phyloP scores from a whole-genome alignment of 441 rosid species.

The Pelargonium australe region DNA sequence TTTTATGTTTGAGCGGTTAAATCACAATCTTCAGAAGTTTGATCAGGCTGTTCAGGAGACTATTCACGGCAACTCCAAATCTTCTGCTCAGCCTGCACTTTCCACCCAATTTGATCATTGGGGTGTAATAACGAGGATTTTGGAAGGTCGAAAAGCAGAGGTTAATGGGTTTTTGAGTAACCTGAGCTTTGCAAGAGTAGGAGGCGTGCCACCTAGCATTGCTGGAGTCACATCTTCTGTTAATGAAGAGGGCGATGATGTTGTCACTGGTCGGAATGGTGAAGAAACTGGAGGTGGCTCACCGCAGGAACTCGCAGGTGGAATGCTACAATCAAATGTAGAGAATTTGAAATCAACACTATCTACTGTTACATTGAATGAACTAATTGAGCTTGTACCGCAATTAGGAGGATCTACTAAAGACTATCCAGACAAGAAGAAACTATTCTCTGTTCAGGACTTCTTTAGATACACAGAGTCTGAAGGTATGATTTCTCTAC shows the following conservation, averaged over 20 bases:
- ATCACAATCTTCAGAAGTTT: slow-evolving; percentile 61
- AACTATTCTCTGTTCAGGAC: slow-evolving; percentile 86
- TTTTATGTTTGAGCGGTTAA: slow-evolving; percentile 51
- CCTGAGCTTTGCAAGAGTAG: slow-evolving; percentile 80
- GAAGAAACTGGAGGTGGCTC: slow-evolving; percentile 54
- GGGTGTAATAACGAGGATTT: slow-evolving; percentile 43
- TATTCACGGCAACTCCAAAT: slow-evolving; percentile 25
- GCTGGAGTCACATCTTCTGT: slow-evolving; percentile 61
- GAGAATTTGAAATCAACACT: slow-evolving; percentile 82
- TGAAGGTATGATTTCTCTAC: slow-evolving; percentile 59
- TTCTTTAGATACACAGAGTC: slow-evolving; percentile 95
- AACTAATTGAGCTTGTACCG: slow-evolving; percentile 80
- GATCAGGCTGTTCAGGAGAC: slow-evolving; percentile 44
- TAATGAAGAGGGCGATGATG: slow-evolving; percentile 52
- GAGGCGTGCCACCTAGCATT: slow-evolving; percentile 68
- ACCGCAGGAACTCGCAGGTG: slow-evolving; percentile 66
- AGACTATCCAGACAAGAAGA: slow-evolving; percentile 94
- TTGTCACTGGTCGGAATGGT: slow-evolving; percentile 31
- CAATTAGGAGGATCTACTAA: slow-evolving; percentile 65
- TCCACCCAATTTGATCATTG: slow-evolving; percentile 38
- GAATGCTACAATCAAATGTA: slow-evolving; percentile 79
- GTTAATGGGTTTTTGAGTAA: slow-evolving; percentile 75
- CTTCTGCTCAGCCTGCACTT: slow-evolving; percentile 22
- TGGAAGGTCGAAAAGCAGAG: slow-evolving; percentile 68
- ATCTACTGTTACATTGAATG: slow-evolving; percentile 72